Percentiles rank a stretch among this genome's conserved stretches.
Evolutionary conservation across 169 alveolate species (phyloP).

Genomic region (Eimeria necatrix): DNA sequence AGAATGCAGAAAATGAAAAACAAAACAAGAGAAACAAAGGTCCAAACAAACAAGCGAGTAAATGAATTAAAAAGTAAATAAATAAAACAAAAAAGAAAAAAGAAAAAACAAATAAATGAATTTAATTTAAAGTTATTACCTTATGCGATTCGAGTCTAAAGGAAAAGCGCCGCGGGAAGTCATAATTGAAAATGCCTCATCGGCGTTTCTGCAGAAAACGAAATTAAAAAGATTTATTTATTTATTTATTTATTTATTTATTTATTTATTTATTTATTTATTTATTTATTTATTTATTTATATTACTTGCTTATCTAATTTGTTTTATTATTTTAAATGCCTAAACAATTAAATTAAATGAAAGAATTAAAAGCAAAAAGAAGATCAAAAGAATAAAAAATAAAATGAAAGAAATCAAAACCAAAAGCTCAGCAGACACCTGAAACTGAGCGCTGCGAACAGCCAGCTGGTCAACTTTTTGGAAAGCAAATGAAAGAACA

Average conservation of each 20-base stretch:
- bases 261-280: no score
- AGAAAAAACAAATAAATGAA: background rate
- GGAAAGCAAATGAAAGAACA: background rate
- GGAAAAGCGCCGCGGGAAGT: background rate
- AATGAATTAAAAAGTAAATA: background rate
- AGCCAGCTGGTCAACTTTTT: background rate
- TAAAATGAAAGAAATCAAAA: background rate
- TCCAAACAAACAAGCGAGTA: background rate
- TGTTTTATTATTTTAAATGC: no score
- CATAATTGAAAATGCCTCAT: background rate
- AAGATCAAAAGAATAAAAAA: background rate
- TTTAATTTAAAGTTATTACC: background rate
- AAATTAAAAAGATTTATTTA: background rate
- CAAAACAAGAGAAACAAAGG: background rate
- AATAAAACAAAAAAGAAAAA: background rate
- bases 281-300: background rate
- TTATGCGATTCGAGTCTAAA: background rate
- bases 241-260: no score
- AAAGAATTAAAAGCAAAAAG: background rate
- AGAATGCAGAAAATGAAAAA: background rate
- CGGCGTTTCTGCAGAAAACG: background rate
- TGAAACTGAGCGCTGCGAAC: background rate
- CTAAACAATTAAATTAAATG: background rate
- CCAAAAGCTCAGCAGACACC: background rate
- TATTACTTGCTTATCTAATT: background rate